Conservation (phyloP, 2,329 filamentous ascomycete species). For the Sporothrix humicola region DNA sequence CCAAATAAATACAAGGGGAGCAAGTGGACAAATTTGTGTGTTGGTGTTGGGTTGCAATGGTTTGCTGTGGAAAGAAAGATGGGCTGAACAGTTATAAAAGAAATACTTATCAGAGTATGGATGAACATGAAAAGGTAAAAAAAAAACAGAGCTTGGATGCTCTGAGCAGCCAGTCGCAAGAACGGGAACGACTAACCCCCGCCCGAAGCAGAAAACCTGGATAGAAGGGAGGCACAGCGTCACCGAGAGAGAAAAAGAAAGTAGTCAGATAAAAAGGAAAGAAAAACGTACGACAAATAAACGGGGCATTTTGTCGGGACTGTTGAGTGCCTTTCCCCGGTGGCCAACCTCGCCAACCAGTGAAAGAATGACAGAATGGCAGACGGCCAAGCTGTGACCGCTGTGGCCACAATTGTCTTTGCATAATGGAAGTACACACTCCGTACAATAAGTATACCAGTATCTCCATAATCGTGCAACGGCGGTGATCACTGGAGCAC, state of each 20-base stretch:
- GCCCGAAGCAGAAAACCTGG: neutral
- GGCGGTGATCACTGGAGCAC: constrained; percentile 10
- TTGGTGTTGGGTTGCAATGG: neutral
- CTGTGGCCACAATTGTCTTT: neutral
- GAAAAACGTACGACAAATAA: constrained; percentile 9
- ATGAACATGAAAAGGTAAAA: neutral
- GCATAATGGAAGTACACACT: neutral
- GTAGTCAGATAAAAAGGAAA: neutral
- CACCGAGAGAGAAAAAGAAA: neutral
- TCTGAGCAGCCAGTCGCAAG: constrained; percentile 6
- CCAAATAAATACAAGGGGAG: too few relatives aligned
- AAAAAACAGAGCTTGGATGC: constrained; percentile 13
- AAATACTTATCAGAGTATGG: neutral
- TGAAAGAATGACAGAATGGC: neutral
- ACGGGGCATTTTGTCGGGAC: neutral
- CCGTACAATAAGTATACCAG: too few relatives aligned
- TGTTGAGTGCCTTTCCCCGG: neutral
- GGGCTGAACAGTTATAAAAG: too few relatives aligned
- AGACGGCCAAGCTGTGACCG: neutral
- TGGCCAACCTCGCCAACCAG: neutral
- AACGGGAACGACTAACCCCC: neutral
- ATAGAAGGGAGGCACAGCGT: neutral
- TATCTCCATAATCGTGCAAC: constrained; percentile 6
- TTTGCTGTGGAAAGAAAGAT: neutral
- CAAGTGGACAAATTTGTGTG: too few relatives aligned